phyloP scores from a whole-genome alignment of 2,329 filamentous ascomycete species.

The Aaosphaeria pasadenensis region DNA sequence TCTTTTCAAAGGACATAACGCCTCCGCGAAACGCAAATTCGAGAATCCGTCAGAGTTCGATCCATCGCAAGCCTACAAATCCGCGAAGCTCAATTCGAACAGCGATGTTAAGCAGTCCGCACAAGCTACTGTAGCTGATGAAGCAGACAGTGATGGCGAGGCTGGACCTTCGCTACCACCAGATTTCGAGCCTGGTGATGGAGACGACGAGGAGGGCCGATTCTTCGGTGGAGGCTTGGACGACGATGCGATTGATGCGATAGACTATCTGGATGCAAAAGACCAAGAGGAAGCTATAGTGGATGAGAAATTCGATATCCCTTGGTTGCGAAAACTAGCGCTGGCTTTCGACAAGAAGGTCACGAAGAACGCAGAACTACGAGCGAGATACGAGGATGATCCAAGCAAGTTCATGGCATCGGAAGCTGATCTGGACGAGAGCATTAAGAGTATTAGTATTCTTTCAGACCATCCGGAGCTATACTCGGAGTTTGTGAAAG shows the following conservation, averaged over 20 bases:
- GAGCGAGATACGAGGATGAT: slow-evolving; percentile 77
- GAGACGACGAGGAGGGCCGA: slow-evolving; percentile 79
- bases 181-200: slow-evolving; percentile 55
- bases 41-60: slow-evolving; percentile 53
- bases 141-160: slow-evolving; percentile 40
- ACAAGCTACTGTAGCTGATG: slow-evolving; percentile 49
- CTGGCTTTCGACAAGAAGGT: slow-evolving; percentile 88
- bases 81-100: slow-evolving; percentile 52
- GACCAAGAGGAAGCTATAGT: slow-evolving; percentile 52
- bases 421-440: slow-evolving; percentile 86
- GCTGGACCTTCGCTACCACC: slow-evolving; percentile 55
- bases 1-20: slow-evolving; percentile 58
- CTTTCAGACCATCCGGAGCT: slow-evolving; percentile 82
- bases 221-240: slow-evolving; percentile 95
- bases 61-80: slow-evolving; percentile 60
- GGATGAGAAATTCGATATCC: slow-evolving; percentile 74
- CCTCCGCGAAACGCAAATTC: slow-evolving; percentile 57
- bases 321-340: slow-evolving; percentile 80
- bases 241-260: slow-evolving; percentile 72
- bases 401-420: slow-evolving; percentile 78
- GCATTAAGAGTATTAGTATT: slow-evolving; percentile 83
- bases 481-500: slow-evolving; percentile 74
- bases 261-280: slow-evolving; percentile 80
- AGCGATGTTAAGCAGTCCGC: slow-evolving; percentile 50
- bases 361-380: slow-evolving; percentile 82